These are phyloP conservation scores for Leccinum incarnatum DNA, from an alignment of 768 basidiomycete genomes.

Conservation along the genomic window DNA sequence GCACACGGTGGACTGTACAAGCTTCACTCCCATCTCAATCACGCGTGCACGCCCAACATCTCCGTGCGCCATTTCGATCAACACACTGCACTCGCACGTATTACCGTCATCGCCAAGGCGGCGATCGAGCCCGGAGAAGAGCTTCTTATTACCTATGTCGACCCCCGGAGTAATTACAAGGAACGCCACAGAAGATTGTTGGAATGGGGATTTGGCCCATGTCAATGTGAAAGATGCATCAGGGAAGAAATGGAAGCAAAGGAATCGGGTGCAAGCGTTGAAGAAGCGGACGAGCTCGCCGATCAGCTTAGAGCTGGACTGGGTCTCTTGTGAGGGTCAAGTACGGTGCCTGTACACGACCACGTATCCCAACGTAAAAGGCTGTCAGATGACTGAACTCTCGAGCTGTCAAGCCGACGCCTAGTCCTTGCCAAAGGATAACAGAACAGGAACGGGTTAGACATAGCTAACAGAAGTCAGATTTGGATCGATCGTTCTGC, in stretches of 20 bases:
- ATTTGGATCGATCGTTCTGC: not conserved
- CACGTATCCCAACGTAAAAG: not conserved
- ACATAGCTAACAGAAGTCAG: not conserved
- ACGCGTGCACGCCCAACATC: conserved; percentile 76
- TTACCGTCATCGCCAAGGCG: conserved; percentile 67
- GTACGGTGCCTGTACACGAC: not conserved
- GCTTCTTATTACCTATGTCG: conserved; percentile 74
- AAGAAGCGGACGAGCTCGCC: conserved; percentile 46
- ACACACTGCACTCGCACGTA: conserved; percentile 65
- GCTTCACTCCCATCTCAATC: conserved; percentile 86
- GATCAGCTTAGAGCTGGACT: conserved; percentile 63
- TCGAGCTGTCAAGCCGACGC: not conserved
- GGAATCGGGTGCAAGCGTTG: conserved; percentile 1
- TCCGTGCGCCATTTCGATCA: conserved; percentile 76
- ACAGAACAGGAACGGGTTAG: not conserved
- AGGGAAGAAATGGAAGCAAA: conserved; percentile 46
- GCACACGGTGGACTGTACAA: conserved; percentile 84
- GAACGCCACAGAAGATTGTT: conserved; percentile 52
- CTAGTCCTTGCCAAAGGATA: not conserved
- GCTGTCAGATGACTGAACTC: not conserved
- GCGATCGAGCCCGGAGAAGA: conserved; percentile 72
- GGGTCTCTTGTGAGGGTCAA: conserved; percentile 41
- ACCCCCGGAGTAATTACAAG: conserved; percentile 44
- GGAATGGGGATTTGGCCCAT: conserved; percentile 76
- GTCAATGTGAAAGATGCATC: conserved; percentile 65